Base-by-base conservation (phyloP, 2,329 filamentous ascomycete genomes). In the Phaeoacremonium minimum region DNA sequence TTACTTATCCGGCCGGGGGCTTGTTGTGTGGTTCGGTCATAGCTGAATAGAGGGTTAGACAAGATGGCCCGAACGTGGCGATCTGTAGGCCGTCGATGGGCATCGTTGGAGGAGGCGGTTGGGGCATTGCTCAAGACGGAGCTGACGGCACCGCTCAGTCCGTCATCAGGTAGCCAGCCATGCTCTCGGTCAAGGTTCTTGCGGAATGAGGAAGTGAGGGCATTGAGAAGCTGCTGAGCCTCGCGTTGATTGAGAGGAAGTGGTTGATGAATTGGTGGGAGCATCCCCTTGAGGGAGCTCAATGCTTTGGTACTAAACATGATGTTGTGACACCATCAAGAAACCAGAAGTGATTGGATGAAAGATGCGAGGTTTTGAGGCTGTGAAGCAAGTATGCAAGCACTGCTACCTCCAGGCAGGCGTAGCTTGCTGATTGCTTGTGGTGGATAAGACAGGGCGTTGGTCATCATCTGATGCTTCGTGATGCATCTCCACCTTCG, bases 111-210 rank as follows among this genome's bases (percentile, higher is more conserved):
- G 16, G 41, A 9, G 11, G 32, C 3, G 16, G 38, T 15, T 17
- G 42, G 36, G 18, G 45, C 32, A 15, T 48, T 34, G 39, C 26
- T 36, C 28, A 45, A 18, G 18, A 35, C 31, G 15, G 49, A 15
- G 7, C 42, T 35, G 15, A 45, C 18, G 15, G 41, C 19, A 34
- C 42, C 8, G 40, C 40, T 20, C 31, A 45, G 28, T 26, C 44
- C 43, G 7, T 63, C 51, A 12, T 58, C 52, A 13, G 56, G 44
- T 18, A 61, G 50, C 49, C 59, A 67, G 41, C 74, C 74, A 47
- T 80, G 71, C 49, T 80, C 75, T 30, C 59, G 64, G 47, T 79
- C 74, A n/a, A 80, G 69, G 18, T 77, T 70, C 37, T 66, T 66
- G 35, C 75, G 68, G 50, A 80, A 80, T 3, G 75, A 78, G 6